Percentiles rank a stretch among this genome's conserved stretches.
phyloP scores from a whole-genome alignment of 768 basidiomycete species.

The Zangia roseola region DNA sequence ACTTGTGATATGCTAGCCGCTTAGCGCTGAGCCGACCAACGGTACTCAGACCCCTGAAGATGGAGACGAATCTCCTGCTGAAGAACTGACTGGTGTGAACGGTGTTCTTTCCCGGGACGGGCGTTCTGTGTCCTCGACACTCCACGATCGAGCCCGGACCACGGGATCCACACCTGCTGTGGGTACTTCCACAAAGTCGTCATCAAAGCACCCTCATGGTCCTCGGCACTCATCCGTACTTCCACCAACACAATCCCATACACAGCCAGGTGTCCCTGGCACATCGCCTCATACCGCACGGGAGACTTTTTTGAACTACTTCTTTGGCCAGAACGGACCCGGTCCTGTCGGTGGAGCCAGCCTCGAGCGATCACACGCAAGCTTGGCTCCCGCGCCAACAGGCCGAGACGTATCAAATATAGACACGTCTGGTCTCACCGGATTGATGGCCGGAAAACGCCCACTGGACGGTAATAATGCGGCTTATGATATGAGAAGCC shows the following conservation, averaged over 20 bases:
- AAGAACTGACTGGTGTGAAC: slow-evolving; percentile 54
- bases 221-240: slow-evolving; percentile 34
- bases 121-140: slow-evolving; percentile 75
- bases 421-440: slow-evolving; percentile 51
- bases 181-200: slow-evolving; percentile 24
- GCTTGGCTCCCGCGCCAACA: slow-evolving; percentile 41
- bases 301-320: slow-evolving; percentile 95
- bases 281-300: slow-evolving; percentile 58
- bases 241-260: slow-evolving; percentile 32
- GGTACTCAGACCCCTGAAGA: slow-evolving; percentile 51
- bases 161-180: slow-evolving; percentile 35
- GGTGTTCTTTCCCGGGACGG: slow-evolving; percentile 51
- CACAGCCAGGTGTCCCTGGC: slow-evolving; percentile 34
- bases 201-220: slow-evolving; percentile 30
- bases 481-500: slow-evolving; percentile 97
- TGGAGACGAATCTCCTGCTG: slow-evolving; percentile 63
- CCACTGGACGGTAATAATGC: slow-evolving; percentile 74
- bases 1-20: slow-evolving; percentile 43
- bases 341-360: slow-evolving; percentile 65
- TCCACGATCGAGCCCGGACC: slow-evolving; percentile 71
- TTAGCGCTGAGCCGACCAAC: slow-evolving; percentile 61
- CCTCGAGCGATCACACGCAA: slow-evolving; percentile 37
- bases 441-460: slow-evolving; percentile 66
- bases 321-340: slow-evolving; percentile 90
- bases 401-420: slow-evolving; percentile 64